These are phyloP conservation scores for Penicillium cinerascens DNA, from an alignment of 495 filamentous ascomycete species.

Conservation along the genomic window DNA sequence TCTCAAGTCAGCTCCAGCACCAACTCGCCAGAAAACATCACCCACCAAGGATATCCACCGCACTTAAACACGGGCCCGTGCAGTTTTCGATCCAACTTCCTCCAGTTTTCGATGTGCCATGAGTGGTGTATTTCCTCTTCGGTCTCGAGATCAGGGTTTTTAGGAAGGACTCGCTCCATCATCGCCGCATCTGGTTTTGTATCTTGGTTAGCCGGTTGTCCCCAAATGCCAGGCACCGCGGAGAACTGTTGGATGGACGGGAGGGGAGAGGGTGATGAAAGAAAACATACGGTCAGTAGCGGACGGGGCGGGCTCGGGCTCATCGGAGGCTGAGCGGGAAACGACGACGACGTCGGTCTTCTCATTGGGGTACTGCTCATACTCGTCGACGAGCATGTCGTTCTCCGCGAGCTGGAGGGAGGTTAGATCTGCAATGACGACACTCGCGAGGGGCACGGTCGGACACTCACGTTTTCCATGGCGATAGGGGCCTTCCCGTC, in stretches of 20 bases:
- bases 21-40: conserved; percentile 6
- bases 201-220: conserved; percentile 18
- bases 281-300: conserved; percentile 69
- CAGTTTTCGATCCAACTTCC: conserved; percentile 65
- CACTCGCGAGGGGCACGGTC: conserved; percentile 22
- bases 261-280: conserved; percentile 8
- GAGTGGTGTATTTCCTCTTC: conserved; percentile 66
- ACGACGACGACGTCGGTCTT: conserved; percentile 84
- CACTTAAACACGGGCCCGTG: conserved; percentile 87
- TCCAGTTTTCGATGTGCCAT: conserved; percentile 85
- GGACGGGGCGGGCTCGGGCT: conserved; percentile 49
- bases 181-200: conserved; percentile 70
- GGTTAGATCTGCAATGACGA: conserved; percentile 31
- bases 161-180: conserved; percentile 69
- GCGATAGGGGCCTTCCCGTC: conserved; percentile 33
- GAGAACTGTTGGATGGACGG: neutral
- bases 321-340: conserved; percentile 60
- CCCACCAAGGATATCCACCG: conserved; percentile 84
- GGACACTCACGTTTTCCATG: conserved; percentile 48
- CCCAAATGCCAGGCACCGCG: neutral
- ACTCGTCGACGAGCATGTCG: conserved; percentile 70
- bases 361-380: conserved; percentile 70
- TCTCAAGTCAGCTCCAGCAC: conserved; percentile 9
- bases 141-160: conserved; percentile 70
- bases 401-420: conserved; percentile 39